phyloP scores from a whole-genome alignment of 306 rosid species.

The Casuarina glauca region DNA sequence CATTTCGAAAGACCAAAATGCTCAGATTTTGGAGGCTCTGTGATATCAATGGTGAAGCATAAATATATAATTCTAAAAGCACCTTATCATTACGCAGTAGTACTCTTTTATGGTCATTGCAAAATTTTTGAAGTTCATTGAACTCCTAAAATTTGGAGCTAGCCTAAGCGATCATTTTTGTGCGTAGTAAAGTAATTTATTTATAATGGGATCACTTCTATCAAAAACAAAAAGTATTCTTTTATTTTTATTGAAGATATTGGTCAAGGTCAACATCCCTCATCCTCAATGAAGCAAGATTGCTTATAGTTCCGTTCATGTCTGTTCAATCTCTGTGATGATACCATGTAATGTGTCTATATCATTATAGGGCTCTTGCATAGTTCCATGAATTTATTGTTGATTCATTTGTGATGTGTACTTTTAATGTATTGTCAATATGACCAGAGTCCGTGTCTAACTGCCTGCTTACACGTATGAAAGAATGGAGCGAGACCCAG shows the following conservation, averaged over 20 bases:
- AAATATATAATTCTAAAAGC: not conserved
- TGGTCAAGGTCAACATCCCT: not conserved
- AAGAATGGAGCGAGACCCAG: not conserved
- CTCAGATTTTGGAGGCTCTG: not conserved
- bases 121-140: not conserved
- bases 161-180: not conserved
- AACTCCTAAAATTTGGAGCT: not conserved
- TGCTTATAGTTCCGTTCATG: not conserved
- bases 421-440: not conserved
- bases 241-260: not conserved
- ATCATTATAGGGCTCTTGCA: not conserved
- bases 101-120: not conserved
- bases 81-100: not conserved
- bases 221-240: not conserved
- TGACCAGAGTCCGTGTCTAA: not conserved
- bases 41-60: not conserved
- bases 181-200: not conserved
- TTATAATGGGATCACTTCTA: not conserved
- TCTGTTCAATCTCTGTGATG: not conserved
- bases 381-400: not conserved
- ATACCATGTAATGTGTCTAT: not conserved
- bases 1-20: not conserved
- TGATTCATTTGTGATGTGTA: not conserved
- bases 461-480: conserved; percentile 6
- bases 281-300: too few relatives aligned